Conservation (phyloP, 371 early-diverging fungal genomes). For the Mucor sp. region DNA sequence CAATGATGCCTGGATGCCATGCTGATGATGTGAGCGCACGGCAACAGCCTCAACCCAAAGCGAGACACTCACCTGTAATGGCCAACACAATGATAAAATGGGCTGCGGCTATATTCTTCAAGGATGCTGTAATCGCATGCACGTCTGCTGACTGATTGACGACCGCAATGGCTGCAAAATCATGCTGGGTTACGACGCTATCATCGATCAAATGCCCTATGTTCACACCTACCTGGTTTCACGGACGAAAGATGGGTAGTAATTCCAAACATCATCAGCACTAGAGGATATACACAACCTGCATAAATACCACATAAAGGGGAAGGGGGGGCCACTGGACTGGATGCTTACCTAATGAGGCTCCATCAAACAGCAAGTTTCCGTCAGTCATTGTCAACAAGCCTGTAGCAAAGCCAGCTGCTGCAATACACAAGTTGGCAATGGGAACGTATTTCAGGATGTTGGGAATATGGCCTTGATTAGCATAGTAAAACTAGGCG, state of each 20-base stretch:
- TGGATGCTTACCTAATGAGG: constrained; percentile 39
- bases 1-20: constrained; percentile 43
- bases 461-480: constrained; percentile 40
- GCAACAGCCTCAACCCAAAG: not conserved
- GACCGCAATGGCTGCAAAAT: not conserved
- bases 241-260: constrained; percentile 44
- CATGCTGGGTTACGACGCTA: not conserved
- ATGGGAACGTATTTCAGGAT: constrained; percentile 47
- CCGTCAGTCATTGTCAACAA: constrained; percentile 43
- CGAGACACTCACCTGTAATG: constrained; percentile 22
- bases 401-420: constrained; percentile 44
- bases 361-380: constrained; percentile 51
- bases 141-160: constrained; percentile 6
- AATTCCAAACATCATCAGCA: constrained; percentile 44
- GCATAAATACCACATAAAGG: not conserved
- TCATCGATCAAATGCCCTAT: not conserved
- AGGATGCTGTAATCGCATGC: not conserved
- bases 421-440: constrained; percentile 44
- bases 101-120: constrained; percentile 50
- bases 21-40: not conserved
- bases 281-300: constrained; percentile 6
- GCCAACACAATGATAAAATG: constrained; percentile 51
- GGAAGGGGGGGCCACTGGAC: not conserved
- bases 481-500: constrained; percentile 40
- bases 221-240: constrained; percentile 34